Conservation (phyloP, 1,284 basidiomycete species). For the Heterobasidion irregulare region DNA sequence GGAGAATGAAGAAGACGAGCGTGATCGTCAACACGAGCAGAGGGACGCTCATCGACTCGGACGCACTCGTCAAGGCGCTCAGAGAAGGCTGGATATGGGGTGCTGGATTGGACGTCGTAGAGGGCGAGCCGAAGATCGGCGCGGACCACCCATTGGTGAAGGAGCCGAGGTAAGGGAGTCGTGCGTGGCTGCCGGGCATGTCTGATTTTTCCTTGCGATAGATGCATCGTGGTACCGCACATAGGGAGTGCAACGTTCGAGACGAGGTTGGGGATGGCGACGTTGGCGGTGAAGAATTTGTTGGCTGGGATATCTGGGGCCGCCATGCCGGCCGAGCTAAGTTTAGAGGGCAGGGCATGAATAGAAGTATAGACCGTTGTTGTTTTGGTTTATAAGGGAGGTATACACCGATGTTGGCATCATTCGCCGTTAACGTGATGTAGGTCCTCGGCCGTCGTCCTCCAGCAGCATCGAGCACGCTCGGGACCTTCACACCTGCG, state of each 20-base stretch:
- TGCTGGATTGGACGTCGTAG: constrained; percentile 90
- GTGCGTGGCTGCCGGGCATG: background rate
- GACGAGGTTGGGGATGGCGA: constrained; percentile 79
- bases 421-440: too few species aligned
- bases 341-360: constrained; percentile 1
- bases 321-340: constrained; percentile 46
- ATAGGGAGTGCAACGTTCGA: constrained; percentile 86
- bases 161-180: constrained; percentile 51
- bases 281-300: constrained; percentile 59
- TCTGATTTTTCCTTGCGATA: constrained; percentile 19
- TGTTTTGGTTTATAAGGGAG: too few species aligned
- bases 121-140: constrained; percentile 80
- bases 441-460: too few species aligned
- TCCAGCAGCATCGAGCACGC: too few species aligned
- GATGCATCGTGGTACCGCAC: constrained; percentile 81
- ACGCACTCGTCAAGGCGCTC: constrained; percentile 79
- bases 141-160: constrained; percentile 75
- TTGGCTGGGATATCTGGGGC: constrained; percentile 42
- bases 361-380: background rate
- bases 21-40: constrained; percentile 78
- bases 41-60: constrained; percentile 82
- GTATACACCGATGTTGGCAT: too few species aligned
- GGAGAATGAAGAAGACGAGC: constrained; percentile 77
- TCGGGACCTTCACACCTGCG: too few species aligned
- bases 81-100: constrained; percentile 77